phyloP scores from a whole-genome alignment of 306 rosid species.

The Citrullus mucosospermus region DNA sequence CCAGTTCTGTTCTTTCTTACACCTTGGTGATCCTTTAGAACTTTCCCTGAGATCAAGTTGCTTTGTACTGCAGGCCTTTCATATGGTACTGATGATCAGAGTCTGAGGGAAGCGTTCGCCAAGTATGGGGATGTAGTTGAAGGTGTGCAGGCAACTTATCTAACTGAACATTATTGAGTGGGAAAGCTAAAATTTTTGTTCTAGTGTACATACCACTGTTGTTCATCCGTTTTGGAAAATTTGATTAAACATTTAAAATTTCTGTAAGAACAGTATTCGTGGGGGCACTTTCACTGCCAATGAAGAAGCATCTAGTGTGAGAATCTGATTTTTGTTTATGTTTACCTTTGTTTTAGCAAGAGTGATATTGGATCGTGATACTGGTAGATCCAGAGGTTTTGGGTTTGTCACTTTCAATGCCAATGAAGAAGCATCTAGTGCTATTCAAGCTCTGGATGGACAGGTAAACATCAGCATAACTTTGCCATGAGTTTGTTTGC shows the following conservation, averaged over 20 bases:
- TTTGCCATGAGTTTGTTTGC: neutral
- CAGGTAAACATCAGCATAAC: conserved; percentile 36
- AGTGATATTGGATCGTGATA: conserved; percentile 61
- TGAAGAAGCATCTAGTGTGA: no score
- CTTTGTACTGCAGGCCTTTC: conserved; percentile 47
- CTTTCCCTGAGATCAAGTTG: neutral
- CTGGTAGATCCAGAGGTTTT: conserved; percentile 85
- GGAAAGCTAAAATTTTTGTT: neutral
- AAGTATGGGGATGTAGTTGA: conserved; percentile 72
- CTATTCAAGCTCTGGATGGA: conserved; percentile 74
- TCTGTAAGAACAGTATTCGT: neutral
- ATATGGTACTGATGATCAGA: conserved; percentile 47
- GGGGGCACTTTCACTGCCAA: neutral
- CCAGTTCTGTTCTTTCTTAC: neutral
- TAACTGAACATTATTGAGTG: neutral
- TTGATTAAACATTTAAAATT: neutral
- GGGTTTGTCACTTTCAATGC: conserved; percentile 60
- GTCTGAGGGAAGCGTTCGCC: conserved; percentile 54
- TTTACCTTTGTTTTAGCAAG: conserved; percentile 37
- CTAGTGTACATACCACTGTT: neutral
- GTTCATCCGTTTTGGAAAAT: neutral
- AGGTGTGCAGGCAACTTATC: conserved; percentile 27
- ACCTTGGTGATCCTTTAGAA: neutral
- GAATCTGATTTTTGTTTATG: neutral
- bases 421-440: conserved; percentile 75